Evolutionary conservation across 306 rosid species (phyloP).

Genomic region (Neltuma alba): DNA sequence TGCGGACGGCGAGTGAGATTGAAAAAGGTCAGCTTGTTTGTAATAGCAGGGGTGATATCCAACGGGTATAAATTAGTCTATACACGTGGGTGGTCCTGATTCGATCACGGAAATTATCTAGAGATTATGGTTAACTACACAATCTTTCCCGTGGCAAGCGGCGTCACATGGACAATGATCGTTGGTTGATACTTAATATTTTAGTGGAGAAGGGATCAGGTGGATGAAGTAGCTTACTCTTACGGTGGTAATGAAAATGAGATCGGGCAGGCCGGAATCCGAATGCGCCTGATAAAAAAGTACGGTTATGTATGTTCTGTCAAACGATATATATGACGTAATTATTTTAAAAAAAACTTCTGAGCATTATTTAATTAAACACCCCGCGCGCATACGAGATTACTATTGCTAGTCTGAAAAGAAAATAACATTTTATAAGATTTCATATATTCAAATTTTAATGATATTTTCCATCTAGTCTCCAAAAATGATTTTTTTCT

Average conservation of each 20-base stretch:
- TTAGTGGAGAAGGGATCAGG: not conserved
- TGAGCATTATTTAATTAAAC: not conserved
- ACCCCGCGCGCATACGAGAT: too few relatives aligned
- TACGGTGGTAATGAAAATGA: not conserved
- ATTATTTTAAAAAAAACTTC: too few relatives aligned
- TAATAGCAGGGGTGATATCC: slow-evolving; percentile 36
- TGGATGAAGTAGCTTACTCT: not conserved
- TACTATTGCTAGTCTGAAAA: not conserved
- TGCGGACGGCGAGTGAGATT: slow-evolving; percentile 21
- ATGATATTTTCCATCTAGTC: too few relatives aligned
- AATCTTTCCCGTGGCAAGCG: slow-evolving; percentile 23
- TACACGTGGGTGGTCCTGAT: slow-evolving; percentile 45
- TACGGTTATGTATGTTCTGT: not conserved
- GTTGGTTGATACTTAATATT: slow-evolving; percentile 25
- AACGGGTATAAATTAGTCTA: slow-evolving; percentile 9
- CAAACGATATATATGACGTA: too few relatives aligned
- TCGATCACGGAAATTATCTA: slow-evolving; percentile 23
- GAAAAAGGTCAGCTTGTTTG: slow-evolving; percentile 30
- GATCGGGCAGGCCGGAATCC: not conserved
- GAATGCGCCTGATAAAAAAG: not conserved
- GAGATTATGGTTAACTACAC: not conserved
- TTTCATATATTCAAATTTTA: too few relatives aligned
- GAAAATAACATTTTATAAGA: too few relatives aligned
- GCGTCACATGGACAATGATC: not conserved
- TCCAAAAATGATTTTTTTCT: too few relatives aligned